Evolutionary conservation across 495 filamentous ascomycete species (phyloP).

Genomic region (Pyrenopolyporus hunteri): DNA sequence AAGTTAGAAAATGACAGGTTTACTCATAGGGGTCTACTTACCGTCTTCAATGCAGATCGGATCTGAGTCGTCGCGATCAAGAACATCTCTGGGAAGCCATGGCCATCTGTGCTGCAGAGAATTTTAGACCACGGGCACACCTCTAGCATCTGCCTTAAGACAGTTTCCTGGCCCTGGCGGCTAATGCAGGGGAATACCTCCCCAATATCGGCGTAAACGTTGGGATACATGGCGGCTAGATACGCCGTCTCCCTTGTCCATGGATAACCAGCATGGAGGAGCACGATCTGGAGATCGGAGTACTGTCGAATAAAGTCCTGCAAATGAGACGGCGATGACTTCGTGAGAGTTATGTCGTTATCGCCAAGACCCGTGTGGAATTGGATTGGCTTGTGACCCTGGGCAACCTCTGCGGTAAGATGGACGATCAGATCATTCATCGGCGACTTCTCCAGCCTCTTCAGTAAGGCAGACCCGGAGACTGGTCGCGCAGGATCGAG

Average conservation of each 20-base stretch:
- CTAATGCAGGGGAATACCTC: constrained; percentile 86
- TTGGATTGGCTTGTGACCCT: constrained; percentile 72
- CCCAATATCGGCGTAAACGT: constrained; percentile 86
- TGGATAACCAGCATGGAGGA: constrained; percentile 85
- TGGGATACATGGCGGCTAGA: constrained; percentile 77
- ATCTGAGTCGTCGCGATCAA: constrained; percentile 79
- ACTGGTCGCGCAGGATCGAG: constrained; percentile 32
- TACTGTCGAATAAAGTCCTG: constrained; percentile 75
- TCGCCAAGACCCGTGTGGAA: constrained; percentile 90
- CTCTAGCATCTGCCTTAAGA: constrained; percentile 77
- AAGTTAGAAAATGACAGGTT: neutral
- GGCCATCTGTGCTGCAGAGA: constrained; percentile 85
- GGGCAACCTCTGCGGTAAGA: constrained; percentile 50
- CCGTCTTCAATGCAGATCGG: constrained; percentile 72
- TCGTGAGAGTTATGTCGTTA: constrained; percentile 73
- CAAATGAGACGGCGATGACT: constrained; percentile 77
- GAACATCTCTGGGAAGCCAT: constrained; percentile 84
- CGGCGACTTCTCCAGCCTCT: constrained; percentile 65
- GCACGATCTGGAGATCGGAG: constrained; percentile 72
- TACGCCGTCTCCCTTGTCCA: constrained; percentile 85
- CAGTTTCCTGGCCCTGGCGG: constrained; percentile 75
- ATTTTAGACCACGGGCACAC: constrained; percentile 78
- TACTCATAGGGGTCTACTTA: constrained; percentile 37
- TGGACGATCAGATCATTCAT: constrained; percentile 73
- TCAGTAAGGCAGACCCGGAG: constrained; percentile 29